Percentiles rank a stretch among this genome's conserved stretches.
Evolutionary conservation across 257 asterid genomes (phyloP).

Genomic region (Plantago ovata): DNA sequence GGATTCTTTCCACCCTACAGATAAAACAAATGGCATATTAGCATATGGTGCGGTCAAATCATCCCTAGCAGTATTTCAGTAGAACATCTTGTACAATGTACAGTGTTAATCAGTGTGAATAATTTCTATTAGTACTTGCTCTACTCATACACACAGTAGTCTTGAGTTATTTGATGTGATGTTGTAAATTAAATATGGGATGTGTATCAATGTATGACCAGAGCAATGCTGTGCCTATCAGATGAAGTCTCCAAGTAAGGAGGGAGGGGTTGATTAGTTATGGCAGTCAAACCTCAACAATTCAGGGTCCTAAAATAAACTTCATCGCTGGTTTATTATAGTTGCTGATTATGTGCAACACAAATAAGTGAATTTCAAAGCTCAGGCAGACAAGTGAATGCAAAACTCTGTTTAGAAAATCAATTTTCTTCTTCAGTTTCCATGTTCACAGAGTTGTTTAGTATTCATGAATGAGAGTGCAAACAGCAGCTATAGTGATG

Average conservation of each 20-base stretch:
- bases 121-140: neutral
- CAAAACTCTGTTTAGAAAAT: neutral
- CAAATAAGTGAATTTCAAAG: neutral
- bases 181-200: neutral
- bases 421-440: too few relatives aligned
- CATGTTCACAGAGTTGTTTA: neutral
- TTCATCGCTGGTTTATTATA: neutral
- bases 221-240: neutral
- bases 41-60: slow-evolving; percentile 43
- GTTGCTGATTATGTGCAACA: neutral
- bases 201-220: neutral
- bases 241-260: neutral
- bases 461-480: neutral
- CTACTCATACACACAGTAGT: neutral
- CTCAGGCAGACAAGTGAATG: neutral
- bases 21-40: slow-evolving; percentile 51
- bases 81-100: neutral
- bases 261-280: neutral
- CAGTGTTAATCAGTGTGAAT: slow-evolving; percentile 9
- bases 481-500: neutral
- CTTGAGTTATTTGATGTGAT: neutral
- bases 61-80: slow-evolving; percentile 26
- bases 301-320: neutral
- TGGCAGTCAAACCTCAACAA: neutral
- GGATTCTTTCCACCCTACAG: slow-evolving; percentile 83